Base-by-base conservation (phyloP, 2,329 filamentous ascomycete species). In the Nemania abortiva region DNA sequence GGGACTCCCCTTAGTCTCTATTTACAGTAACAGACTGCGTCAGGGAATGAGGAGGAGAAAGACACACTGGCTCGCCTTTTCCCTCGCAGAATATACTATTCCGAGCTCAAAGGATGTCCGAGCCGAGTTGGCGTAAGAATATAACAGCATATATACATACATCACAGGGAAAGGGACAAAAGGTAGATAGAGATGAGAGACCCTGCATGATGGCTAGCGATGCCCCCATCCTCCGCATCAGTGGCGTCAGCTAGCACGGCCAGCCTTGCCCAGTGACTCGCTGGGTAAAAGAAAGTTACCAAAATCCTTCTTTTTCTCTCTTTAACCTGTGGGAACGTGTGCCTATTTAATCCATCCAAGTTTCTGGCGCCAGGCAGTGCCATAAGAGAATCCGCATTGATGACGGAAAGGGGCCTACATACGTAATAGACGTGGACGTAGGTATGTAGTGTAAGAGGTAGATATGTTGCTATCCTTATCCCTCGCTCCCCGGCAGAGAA, bases 211-310 rank as follows among this genome's bases (percentile, higher is more conserved):
- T 71, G 71, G 75, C 74, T 73, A 70, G 70, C 29, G 18, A 20
- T 68, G 70, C 70, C 74, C 74, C 71, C 72, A 76, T 76, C 74
- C 75, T 77, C 77, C 75, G 75, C 78, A 78, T 78, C 77, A 77
- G 76, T 79, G 77, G 78, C 77, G 77, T 76, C 73, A 72, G 70
- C 75, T 77, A 77, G 73, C 67, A 72, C 42, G 54, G 60, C 49
- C 69, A 72, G 66, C 66, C 69, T 73, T 71, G 57, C 63, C 57
- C n/a, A 57, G 62, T 20, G 66, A 65, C 57, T 62, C 59, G 62
- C 61, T 70, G 50, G 68, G 34, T 62, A 70, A 58, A 70, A 53
- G 45, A 59, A 65, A 52, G 29, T 62, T 62, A 57, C 47, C 45
- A 65, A 71, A 69, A 71, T 52, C 65, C 57, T 70, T 50, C 53